Evolutionary conservation across 768 basidiomycete genomes (phyloP), one percentile per base, ranked within the genome.

Genomic region (Suillus bovinus): DNA sequence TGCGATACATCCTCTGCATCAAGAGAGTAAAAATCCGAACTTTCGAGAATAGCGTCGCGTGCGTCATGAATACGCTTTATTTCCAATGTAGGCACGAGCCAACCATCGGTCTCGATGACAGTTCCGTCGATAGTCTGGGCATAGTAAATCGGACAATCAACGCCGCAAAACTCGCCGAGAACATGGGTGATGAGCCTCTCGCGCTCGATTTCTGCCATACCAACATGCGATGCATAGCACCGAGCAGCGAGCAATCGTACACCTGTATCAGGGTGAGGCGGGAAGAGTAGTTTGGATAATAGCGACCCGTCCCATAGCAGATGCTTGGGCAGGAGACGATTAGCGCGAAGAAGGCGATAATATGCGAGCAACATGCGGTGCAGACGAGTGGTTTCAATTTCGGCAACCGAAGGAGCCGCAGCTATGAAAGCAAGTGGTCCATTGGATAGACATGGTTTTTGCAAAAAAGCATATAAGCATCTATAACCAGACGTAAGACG

Each of bases 11-110:
- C 79, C 29, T 63, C 74, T 10, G 76, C 77, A 16, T 81, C 78
- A 34, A 56, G 59, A 3, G 68, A 70, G 69, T 85, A 87, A 69
- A 82, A 89, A 60, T 82, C 79, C 42, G 79, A 70, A 3, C 69
- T 64, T 0, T 78, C 70, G n/a, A 79, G 72, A 38, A 88, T 73
- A 11, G 74, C 74, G 47, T 82, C 77, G 49, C 90, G 79, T 41
- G 76, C 75, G 22, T 84, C 78, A 53, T 77, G 74, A 3, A 93
- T 74, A 56, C 94, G 80, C 63, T 83, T 76, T 16, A 80, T 72
- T 70, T 97, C 96, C 33, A 90, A 61, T 4, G 87, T 73, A 4
- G 92, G 90, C 66, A 96, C 71, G 31, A 96, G 77, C 94, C 94
- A 96, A 13, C 89, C 92, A 74, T 96, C 93, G 31, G 86, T 75